A percentile compares a stretch with the other conserved stretches of the same genome.
phyloP scores from a whole-genome alignment of 2,329 filamentous ascomycete genomes.

The Phialophora verrucosa region DNA sequence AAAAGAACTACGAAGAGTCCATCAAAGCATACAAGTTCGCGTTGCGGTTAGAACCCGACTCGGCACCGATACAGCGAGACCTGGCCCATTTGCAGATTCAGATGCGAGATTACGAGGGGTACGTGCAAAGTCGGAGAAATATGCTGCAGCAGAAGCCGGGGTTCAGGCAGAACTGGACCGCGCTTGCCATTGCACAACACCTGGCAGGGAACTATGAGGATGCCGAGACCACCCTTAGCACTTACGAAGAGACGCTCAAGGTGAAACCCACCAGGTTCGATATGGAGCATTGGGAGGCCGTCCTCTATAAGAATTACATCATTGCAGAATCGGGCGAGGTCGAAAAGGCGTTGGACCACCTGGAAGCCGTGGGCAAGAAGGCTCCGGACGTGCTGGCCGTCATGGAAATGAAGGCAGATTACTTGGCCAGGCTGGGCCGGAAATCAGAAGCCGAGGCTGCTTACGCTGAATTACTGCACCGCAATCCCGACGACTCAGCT shows the following conservation, averaged over 20 bases:
- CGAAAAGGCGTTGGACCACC: constrained; percentile 81
- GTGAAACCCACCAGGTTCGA: constrained; percentile 73
- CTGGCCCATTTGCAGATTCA: constrained; percentile 92
- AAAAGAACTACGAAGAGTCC: constrained; percentile 98
- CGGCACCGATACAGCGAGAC: constrained; percentile 90
- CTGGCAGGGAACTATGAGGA: constrained; percentile 82
- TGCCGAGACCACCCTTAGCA: constrained; percentile 88
- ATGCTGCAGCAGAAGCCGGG: constrained; percentile 87
- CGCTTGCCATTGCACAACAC: constrained; percentile 91
- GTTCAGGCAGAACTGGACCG: constrained; percentile 93
- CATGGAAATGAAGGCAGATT: constrained; percentile 84
- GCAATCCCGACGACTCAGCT: constrained; percentile 83
- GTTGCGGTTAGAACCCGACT: constrained; percentile 89
- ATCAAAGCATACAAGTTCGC: constrained; percentile 99
- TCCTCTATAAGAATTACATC: constrained; percentile 92
- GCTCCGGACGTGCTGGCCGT: constrained; percentile 84
- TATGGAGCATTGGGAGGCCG: constrained; percentile 89
- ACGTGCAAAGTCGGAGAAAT: constrained; percentile 82
- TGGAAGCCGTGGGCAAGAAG: constrained; percentile 76
- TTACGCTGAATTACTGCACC: constrained; percentile 79
- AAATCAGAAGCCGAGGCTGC: constrained; percentile 81
- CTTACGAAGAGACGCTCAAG: constrained; percentile 93
- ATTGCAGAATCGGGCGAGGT: constrained; percentile 89
- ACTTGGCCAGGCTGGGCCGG: constrained; percentile 75
- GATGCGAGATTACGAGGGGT: constrained; percentile 94